Base-by-base conservation (phyloP, 257 asterid species). In the Apocynum venetum region DNA sequence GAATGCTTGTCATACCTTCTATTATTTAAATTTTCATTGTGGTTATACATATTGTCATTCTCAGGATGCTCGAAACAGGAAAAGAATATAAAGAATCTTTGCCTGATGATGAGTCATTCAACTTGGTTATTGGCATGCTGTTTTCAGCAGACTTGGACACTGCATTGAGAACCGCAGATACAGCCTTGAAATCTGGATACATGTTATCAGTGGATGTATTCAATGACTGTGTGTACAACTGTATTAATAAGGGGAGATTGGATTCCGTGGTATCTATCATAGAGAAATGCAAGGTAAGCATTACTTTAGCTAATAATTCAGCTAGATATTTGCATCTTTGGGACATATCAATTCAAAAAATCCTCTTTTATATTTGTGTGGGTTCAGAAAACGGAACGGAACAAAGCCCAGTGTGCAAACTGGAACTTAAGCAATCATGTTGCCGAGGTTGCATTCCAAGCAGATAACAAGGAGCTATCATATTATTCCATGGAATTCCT, bases 261-360 rank as follows among this genome's bases (percentile, higher is more conserved):
- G 97, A 93, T 79, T 76, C 88, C 25, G 68, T 92, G 89, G 89
- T 87, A 70, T 88, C 96, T 52, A 65, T 93, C 82, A 84, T 93
- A 69, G 97, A 90, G 86, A 91, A 84, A 88, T 96, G 99, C 97
- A 90, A 93, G 97, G 99, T 93, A 83, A 74, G 47, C 49, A 19
- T 72, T 63, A 69, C 35, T 69, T 76, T 77, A 3, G 65, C 77
- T 83, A 46, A 81, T 76, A 57, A 36, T 74, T 77, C 61, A 49
- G 38, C 59, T 67, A 76, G 70, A 66, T 44, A 77, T 82, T n/a
- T 57, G 60, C 59, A 73, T 71, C 68, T 60, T 71, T 66, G 80
- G 38, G 48, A 44, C 44, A 61, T 80, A 82, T 49, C 59, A 72
- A 41, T 61, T 67, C 17, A 73, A 64, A 15, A 78, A 76, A 81